Percentiles rank a stretch among this genome's conserved stretches.
These are phyloP conservation scores for Cercospora zeae-maydis DNA, from an alignment of 2,329 filamentous ascomycete genomes.

Conservation along the genomic window DNA sequence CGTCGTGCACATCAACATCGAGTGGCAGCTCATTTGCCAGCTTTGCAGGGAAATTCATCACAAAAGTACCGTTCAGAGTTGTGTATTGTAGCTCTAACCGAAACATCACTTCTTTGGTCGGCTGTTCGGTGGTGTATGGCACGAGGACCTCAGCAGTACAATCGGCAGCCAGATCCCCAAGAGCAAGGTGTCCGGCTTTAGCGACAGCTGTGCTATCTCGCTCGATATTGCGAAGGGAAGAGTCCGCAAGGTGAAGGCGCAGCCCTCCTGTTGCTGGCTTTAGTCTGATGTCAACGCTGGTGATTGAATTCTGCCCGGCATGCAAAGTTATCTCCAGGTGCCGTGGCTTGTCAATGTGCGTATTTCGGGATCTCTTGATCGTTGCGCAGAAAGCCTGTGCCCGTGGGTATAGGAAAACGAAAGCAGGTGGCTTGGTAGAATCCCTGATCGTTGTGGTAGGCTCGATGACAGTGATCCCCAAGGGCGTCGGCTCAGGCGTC, in stretches of 20 bases:
- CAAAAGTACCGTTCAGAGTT: constrained; percentile 28
- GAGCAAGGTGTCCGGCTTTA: constrained; percentile 24
- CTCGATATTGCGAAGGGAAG: constrained; percentile 29
- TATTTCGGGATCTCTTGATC: constrained; percentile 63
- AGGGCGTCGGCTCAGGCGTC: constrained; percentile 46
- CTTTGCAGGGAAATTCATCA: constrained; percentile 58
- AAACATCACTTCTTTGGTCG: constrained; percentile 66
- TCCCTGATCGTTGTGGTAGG: constrained; percentile 23
- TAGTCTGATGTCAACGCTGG: constrained; percentile 49
- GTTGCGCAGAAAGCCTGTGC: constrained; percentile 64
- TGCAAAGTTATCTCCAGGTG: constrained; percentile 69
- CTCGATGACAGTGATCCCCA: constrained; percentile 47
- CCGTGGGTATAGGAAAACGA: constrained; percentile 70
- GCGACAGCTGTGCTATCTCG: neutral
- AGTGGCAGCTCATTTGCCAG: constrained; percentile 74
- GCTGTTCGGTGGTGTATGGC: constrained; percentile 80
- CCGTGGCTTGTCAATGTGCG: constrained; percentile 76
- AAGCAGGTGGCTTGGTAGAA: constrained; percentile 32
- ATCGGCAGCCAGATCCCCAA: constrained; percentile 32
- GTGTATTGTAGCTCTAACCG: constrained; percentile 54
- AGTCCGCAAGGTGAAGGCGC: constrained; percentile 53
- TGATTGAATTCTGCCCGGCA: constrained; percentile 69
- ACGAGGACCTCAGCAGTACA: constrained; percentile 59
- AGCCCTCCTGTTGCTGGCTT: constrained; percentile 59
- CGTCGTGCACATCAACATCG: constrained; percentile 93